phyloP scores from a whole-genome alignment of 2,329 filamentous ascomycete genomes.

The Trichoderma endophyticum region DNA sequence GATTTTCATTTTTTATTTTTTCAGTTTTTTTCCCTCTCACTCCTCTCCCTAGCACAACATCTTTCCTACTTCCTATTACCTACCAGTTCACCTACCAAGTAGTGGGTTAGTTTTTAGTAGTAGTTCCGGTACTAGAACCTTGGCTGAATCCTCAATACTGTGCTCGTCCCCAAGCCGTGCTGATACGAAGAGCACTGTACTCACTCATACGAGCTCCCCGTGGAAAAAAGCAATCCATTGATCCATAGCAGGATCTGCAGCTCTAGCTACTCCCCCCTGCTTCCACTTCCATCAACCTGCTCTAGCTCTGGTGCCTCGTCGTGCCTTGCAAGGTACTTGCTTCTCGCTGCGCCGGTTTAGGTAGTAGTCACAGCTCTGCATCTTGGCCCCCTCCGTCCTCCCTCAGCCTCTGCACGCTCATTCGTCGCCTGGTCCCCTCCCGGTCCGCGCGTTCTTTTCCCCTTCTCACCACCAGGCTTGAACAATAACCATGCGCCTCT shows the following conservation, averaged over 20 bases:
- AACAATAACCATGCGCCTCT: constrained; percentile 22
- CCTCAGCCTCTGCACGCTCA: constrained; percentile 21
- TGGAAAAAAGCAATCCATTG: not conserved
- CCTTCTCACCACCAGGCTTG: constrained; percentile 20
- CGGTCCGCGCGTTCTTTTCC: constrained; percentile 24
- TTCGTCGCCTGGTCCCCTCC: constrained; percentile 21
- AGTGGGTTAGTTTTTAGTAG: not conserved
- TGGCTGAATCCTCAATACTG: not conserved
- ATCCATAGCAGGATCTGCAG: not conserved
- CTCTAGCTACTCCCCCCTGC: not conserved
- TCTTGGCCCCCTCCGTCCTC: constrained; percentile 18
- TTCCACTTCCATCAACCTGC: not conserved
- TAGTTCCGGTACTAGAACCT: not conserved
- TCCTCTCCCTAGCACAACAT: not conserved
- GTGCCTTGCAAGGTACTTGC: not conserved
- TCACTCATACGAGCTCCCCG: not conserved
- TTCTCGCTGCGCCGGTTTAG: not conserved
- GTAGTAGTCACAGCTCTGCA: constrained; percentile 23
- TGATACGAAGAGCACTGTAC: not conserved
- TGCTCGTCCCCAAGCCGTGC: not conserved
- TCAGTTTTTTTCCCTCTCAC: not conserved
- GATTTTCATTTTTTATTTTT: not conserved
- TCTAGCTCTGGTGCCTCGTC: not conserved
- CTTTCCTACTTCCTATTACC: not conserved
- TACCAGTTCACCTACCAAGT: not conserved